Base-by-base conservation (phyloP, 225 moss, liverwort and hornwort species). In the Thuidium tamariscinum region DNA sequence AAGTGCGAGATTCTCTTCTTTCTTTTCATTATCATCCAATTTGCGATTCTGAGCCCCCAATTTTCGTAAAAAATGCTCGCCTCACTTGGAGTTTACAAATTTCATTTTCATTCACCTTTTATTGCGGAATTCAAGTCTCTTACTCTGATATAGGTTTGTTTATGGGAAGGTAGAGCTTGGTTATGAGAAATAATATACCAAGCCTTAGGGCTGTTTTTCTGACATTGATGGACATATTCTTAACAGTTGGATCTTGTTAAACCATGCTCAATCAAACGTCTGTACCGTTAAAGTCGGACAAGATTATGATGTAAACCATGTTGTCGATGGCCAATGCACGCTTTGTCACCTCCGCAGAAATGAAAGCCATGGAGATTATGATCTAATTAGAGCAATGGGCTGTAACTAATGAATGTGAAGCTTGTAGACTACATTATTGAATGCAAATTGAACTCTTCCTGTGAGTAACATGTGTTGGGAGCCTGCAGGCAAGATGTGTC, bases 401-500 rank as follows among this genome's bases (percentile, higher is more conserved):
- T 80, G 29, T 65, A 56, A 73, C 5, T 15, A 23, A 19, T 23
- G 74, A 51, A 73, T 72, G 26, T 71, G n/a, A 72, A 51, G 51
- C 67, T n/a, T 82, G 86, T 16, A 54, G 57, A 73, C 15, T 11
- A 37, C 55, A 44, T 56, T 26, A 8, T 56, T 41, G 48, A 85
- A 67, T 80, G 72, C 32, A 64, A 74, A 71, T 46, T 70, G 29
- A n/a, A 37, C 26, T 48, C 9, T n/a, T n/a, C 9, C 19, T 49
- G 69, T 21, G 46, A 78, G 34, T 29, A 6, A 46, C 55, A 20
- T 66, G 56, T 74, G 68, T 73, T 85, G 42, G 39, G 26, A 36
- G 82, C 29, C 2, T 37, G 82, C 88, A 88, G 89, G 82, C 48
- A 88, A 79, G 82, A 90, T 92, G 91, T 85, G 90, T 84, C 90